Base-by-base conservation (phyloP, 129 eudicot species). In the Flaveria bidentis region DNA sequence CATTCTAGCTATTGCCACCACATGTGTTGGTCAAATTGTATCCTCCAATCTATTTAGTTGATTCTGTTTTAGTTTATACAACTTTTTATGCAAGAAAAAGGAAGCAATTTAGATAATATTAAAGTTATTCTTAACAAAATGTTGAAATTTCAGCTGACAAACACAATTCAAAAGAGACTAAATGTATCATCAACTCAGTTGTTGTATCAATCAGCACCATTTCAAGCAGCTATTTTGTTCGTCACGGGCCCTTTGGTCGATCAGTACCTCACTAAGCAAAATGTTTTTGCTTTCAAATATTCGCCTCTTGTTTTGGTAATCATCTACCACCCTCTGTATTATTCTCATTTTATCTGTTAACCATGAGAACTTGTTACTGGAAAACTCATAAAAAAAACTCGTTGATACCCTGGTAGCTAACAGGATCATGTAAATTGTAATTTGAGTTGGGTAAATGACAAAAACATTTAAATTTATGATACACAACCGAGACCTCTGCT, bases 1-100 rank as follows among this genome's bases (percentile, higher is more conserved):
- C 17, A 85, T 89, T 82, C 88, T 92, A 8, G 98, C 98, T 26
- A 88, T 92, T 61, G 60, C 86, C 56, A 92, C 98, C 57, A 92
- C 98, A n/a, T 92, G 98, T 72, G 94, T 92, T 71, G 98, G 93
- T 33, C 98, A 92, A 86, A 92, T 92, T 82, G 98, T 92, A 92
- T 87, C 84, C 89, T 83, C 73, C 17, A 4, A 4, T 14, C 57
- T 3, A 1, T 17, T 63, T 16, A 33, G 16, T 25, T 28, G 11
- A 18, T 60, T 51, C 1, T 45, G 0, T 1, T 67, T 62, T 25
- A 7, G 18, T 44, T 20, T 75, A 42, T 55, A 6, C 7, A 16
- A 46, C 15, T 15, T 18, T 52, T 60, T 17, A 44, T 41, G 30
- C 20, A 52, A 44, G 51, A 73, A 66, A 14, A 33, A 5, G 52